phyloP scores from a whole-genome alignment of 129 eudicot species.

The Gnaphalium uliginosum region DNA sequence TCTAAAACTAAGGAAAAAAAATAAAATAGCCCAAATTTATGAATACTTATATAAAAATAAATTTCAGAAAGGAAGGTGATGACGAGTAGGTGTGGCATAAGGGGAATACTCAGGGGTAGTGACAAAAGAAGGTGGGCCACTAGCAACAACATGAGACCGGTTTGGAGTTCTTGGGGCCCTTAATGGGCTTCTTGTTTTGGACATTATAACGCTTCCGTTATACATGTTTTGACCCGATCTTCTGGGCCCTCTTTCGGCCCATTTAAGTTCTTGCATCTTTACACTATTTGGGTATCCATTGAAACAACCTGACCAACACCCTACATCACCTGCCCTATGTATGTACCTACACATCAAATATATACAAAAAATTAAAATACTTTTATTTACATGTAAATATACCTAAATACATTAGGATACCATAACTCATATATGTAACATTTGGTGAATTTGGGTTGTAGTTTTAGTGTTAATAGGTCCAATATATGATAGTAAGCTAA shows the following conservation, averaged over 20 bases:
- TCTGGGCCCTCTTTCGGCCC: constrained; percentile 89
- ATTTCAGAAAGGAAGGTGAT: constrained; percentile 58
- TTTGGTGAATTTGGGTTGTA: no score
- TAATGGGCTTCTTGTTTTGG: constrained; percentile 47
- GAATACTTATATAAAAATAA: no score
- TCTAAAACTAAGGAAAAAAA: not conserved
- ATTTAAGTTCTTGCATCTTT: constrained; percentile 59
- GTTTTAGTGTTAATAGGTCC: no score
- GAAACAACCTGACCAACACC: constrained; percentile 62
- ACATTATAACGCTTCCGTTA: constrained; percentile 48
- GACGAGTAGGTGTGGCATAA: constrained; percentile 44
- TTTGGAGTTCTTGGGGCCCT: constrained; percentile 46
- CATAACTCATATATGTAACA: no score
- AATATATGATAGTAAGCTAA: no score
- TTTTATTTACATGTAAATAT: not conserved
- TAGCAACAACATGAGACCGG: constrained; percentile 20
- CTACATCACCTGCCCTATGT: constrained; percentile 61
- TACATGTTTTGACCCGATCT: constrained; percentile 44
- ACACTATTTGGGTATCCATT: constrained; percentile 53
- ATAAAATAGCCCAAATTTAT: not conserved
- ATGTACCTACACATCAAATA: constrained; percentile 56
- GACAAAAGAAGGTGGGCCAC: constrained; percentile 58
- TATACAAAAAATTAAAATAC: not conserved
- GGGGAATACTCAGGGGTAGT: constrained; percentile 59
- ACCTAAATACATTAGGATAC: no score